Evolutionary conservation across 352 stramenopile genomes (phyloP).

Genomic region (Pythium brachiatum): DNA sequence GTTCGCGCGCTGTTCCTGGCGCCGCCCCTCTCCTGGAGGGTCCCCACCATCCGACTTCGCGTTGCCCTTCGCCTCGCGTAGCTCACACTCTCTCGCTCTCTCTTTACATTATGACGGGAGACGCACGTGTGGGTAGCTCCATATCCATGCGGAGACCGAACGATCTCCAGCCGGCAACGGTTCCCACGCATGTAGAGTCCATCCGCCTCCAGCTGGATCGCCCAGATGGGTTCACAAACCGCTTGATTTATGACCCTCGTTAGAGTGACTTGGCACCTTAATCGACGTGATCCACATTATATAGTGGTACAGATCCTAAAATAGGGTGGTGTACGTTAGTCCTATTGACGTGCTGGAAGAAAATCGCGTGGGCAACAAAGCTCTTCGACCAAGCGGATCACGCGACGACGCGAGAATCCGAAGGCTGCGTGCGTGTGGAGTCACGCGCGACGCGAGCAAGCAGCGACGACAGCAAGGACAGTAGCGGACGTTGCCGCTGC

Average conservation of each 20-base stretch:
- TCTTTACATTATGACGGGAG: not conserved
- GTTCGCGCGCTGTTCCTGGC: not conserved
- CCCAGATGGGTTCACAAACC: conserved; percentile 4
- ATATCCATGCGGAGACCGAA: not conserved
- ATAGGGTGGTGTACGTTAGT: not conserved
- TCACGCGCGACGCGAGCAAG: not conserved
- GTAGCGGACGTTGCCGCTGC: conserved; percentile 10
- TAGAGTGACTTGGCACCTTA: not conserved
- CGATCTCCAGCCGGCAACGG: not conserved
- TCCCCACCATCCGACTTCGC: not conserved
- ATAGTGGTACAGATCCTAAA: not conserved
- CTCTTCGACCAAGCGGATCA: not conserved
- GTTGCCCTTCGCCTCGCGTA: not conserved
- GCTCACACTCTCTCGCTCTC: not conserved
- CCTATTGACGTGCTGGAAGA: conserved; percentile 9
- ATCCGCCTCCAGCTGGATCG: not conserved
- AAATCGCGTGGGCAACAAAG: conserved; percentile 21
- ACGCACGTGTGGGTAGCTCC: not conserved
- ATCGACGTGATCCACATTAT: conserved; percentile 4
- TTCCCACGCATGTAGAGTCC: not conserved
- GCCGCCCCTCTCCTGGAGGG: not conserved
- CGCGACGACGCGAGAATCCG: no score
- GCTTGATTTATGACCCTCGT: not conserved
- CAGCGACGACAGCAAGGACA: conserved; percentile 3
- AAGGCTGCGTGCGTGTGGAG: not conserved